These are phyloP conservation scores for Cordyceps sp. DNA, from an alignment of 2,329 filamentous ascomycete genomes.

Conservation along the genomic window DNA sequence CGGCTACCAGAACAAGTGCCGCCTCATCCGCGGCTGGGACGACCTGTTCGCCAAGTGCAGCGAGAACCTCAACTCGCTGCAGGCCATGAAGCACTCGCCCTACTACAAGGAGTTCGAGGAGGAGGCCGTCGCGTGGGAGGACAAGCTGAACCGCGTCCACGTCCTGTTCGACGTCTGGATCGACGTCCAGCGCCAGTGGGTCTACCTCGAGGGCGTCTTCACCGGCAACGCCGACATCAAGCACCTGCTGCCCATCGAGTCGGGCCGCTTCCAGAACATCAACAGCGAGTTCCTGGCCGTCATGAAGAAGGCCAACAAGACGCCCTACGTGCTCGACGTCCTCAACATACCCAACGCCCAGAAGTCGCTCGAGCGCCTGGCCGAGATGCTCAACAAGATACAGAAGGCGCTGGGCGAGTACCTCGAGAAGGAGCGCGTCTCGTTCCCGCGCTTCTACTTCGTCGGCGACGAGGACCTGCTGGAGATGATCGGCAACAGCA, in stretches of 20 bases:
- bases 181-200: constrained; percentile 99
- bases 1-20: constrained; percentile 95
- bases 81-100: constrained; percentile 96
- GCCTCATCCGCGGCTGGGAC: constrained; percentile 93
- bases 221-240: constrained; percentile 98
- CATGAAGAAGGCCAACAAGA: constrained; percentile 98
- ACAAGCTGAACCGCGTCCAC: constrained; percentile 92
- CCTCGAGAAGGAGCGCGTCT: constrained; percentile 90
- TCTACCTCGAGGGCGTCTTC: constrained; percentile 97
- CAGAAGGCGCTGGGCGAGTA: constrained; percentile 98
- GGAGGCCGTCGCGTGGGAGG: constrained; percentile 91
- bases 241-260: constrained; percentile 89
- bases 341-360: constrained; percentile 91
- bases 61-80: constrained; percentile 91
- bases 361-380: constrained; percentile 85
- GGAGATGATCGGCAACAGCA: constrained; percentile 99
- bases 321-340: constrained; percentile 88
- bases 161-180: constrained; percentile 99
- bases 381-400: constrained; percentile 97
- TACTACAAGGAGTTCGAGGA: constrained; percentile 99
- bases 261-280: constrained; percentile 95
- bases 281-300: constrained; percentile 98
- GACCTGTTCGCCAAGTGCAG: constrained; percentile 97
- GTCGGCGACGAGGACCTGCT: constrained; percentile 96
- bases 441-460: constrained; percentile 98